Conservation (phyloP, 1,284 basidiomycete species). For the Irpex sp. region DNA sequence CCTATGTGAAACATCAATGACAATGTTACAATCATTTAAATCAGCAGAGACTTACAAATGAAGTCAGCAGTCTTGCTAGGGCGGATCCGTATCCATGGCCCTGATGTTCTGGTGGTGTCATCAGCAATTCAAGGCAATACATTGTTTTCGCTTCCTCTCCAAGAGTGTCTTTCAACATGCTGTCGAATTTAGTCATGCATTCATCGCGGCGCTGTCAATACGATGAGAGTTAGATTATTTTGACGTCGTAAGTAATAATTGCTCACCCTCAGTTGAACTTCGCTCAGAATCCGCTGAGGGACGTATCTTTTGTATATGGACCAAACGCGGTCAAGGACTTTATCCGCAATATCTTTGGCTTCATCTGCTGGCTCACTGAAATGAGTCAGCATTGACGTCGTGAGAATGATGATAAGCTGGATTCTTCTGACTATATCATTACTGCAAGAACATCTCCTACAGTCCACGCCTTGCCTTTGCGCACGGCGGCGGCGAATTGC, state of each 20-base stretch:
- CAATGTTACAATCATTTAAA: background rate
- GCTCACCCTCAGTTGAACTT: conserved; percentile 2
- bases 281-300: background rate
- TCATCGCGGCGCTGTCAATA: background rate
- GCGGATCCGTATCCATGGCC: conserved; percentile 7
- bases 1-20: conserved; percentile 1
- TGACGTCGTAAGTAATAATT: background rate
- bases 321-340: background rate
- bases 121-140: background rate
- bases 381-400: background rate
- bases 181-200: background rate
- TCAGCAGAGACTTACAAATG: background rate
- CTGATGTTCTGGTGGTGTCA: conserved; percentile 3
- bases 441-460: conserved; percentile 3
- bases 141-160: background rate
- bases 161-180: background rate
- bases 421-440: conserved; percentile 3
- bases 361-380: background rate
- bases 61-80: background rate
- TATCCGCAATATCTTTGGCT: background rate
- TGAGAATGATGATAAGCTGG: background rate
- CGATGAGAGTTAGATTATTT: background rate
- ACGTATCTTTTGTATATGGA: background rate
- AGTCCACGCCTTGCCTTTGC: conserved; percentile 1
- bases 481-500: background rate